Base-by-base conservation (phyloP, 2,329 filamentous ascomycete genomes). In the Fusarium anguioides region DNA sequence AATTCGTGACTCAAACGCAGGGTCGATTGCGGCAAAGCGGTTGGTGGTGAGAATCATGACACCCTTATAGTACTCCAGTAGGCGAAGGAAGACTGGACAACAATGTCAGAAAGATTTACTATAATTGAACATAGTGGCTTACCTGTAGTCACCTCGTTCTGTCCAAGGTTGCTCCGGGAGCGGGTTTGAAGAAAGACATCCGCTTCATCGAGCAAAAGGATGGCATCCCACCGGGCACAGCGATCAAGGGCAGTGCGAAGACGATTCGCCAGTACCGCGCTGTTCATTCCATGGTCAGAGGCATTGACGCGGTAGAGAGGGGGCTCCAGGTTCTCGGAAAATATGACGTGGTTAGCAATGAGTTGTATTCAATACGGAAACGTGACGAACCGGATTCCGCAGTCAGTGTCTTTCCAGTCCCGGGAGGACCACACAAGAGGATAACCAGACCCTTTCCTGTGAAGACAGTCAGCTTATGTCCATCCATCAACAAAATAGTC, bases 1-100 rank as follows among this genome's bases (percentile, higher is more conserved):
- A 64, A 83, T 81, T 8, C 80, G 77, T n/a, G 75, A 78, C 21
- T 79, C 79, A 24, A 83, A 79, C 27, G 81, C 81, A 15, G 74
- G 69, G 65, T 83, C 81, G 40, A 83, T 79, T 15, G 73, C 72
- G 29, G 72, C 75, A 9, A 79, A 75, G 4, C 79, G 75, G 62
- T 82, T 82, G 5, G 80, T 82, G 0, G 80, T 82, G 3, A 82
- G 73, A 46, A 78, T 77, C 11, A 81, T 63, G 26, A 80, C 68
- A 0, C 80, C 80, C 2, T 61, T 49, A 41, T 78, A 79, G 54
- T 79, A 79, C 48, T 80, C 78, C 6, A 80, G 35, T 0, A 74
- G 50, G 0, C 74, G 72, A 6, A 80, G 55, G 24, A 69, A 69
- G 4, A 60, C 65, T 69, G 29, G 2, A 33, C 11, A 5, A 1